A percentile compares a stretch with the other conserved stretches of the same genome.
Conservation (phyloP, 2,329 filamentous ascomycete species). For the Sordariomycetes sp. region DNA sequence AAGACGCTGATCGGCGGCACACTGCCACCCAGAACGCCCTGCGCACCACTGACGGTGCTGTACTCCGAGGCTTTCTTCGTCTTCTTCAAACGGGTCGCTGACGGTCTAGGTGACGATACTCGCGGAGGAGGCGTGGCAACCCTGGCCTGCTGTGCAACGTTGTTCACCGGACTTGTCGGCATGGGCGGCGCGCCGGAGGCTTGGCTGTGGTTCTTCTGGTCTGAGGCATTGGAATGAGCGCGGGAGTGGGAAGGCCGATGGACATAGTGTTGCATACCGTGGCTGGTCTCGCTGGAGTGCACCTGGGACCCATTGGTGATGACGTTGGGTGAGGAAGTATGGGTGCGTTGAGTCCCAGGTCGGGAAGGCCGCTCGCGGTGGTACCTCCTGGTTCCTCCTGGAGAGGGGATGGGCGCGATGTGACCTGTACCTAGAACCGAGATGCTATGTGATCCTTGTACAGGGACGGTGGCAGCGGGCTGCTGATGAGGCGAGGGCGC, state of each 20-base stretch:
- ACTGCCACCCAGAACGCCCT: constrained; percentile 65
- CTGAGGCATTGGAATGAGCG: constrained; percentile 51
- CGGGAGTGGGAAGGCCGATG: constrained; percentile 38
- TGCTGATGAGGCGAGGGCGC: constrained; percentile 30
- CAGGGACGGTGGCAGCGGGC: constrained; percentile 25
- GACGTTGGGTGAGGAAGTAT: constrained; percentile 74
- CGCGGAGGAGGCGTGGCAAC: constrained; percentile 44
- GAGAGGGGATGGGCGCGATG: constrained; percentile 72
- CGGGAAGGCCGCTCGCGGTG: constrained; percentile 48
- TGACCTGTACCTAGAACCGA: constrained; percentile 74
- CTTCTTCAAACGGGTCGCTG: constrained; percentile 34
- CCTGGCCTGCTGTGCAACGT: constrained; percentile 26
- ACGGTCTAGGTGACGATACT: constrained; percentile 36
- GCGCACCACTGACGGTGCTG: constrained; percentile 32
- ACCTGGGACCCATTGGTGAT: constrained; percentile 36
- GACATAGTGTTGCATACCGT: constrained; percentile 21
- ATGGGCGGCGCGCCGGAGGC: constrained; percentile 40
- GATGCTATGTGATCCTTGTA: constrained; percentile 53
- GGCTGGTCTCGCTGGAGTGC: constrained; percentile 26
- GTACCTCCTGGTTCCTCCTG: constrained; percentile 54
- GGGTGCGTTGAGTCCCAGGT: constrained; percentile 57
- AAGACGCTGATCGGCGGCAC: constrained; percentile 95
- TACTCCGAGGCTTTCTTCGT: constrained; percentile 40
- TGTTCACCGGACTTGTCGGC: constrained; percentile 43
- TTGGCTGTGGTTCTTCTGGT: constrained; percentile 33